Percentiles rank a stretch among this genome's conserved stretches.
These are phyloP conservation scores for Boletus tomentosulus DNA, from an alignment of 768 basidiomycete species.

Conservation along the genomic window DNA sequence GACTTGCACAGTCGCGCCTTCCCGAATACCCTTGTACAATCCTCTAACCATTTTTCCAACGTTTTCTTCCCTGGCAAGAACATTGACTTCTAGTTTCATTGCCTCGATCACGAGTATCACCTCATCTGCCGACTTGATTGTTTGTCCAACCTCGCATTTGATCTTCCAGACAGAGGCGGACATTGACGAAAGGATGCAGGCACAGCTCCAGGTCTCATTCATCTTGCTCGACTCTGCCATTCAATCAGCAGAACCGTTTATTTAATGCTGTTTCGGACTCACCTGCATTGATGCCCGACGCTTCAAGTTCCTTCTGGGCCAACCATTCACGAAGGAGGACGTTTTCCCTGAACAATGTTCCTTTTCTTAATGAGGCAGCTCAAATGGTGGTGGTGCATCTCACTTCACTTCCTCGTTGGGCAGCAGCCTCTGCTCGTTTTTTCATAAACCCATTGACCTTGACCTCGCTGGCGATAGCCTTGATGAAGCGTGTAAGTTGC, in stretches of 20 bases:
- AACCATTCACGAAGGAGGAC: conserved; percentile 44
- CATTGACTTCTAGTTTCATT: conserved; percentile 61
- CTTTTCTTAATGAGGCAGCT: no score
- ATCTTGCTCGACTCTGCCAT: neutral
- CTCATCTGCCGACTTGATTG: conserved; percentile 38
- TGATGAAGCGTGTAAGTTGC: conserved; percentile 42
- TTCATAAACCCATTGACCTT: conserved; percentile 40
- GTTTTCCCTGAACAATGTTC: conserved; percentile 35
- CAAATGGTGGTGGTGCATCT: neutral
- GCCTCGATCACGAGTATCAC: conserved; percentile 53
- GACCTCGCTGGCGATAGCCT: conserved; percentile 41
- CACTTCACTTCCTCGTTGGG: conserved; percentile 40
- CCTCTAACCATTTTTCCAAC: conserved; percentile 38
- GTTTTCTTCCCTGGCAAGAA: conserved; percentile 41
- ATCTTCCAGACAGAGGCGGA: conserved; percentile 52
- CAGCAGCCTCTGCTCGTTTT: conserved; percentile 36
- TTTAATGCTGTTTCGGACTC: neutral
- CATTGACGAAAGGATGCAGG: conserved; percentile 33
- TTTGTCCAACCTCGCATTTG: conserved; percentile 39
- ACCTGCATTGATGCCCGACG: neutral
- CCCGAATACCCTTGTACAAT: conserved; percentile 38
- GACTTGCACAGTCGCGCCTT: conserved; percentile 40
- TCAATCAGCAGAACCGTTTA: neutral
- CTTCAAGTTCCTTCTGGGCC: conserved; percentile 19
- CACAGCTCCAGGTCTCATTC: neutral